Evolutionary conservation across 352 stramenopile genomes (phyloP), one percentile per base, ranked within the genome.

Genomic region (Phytophthora quininea): DNA sequence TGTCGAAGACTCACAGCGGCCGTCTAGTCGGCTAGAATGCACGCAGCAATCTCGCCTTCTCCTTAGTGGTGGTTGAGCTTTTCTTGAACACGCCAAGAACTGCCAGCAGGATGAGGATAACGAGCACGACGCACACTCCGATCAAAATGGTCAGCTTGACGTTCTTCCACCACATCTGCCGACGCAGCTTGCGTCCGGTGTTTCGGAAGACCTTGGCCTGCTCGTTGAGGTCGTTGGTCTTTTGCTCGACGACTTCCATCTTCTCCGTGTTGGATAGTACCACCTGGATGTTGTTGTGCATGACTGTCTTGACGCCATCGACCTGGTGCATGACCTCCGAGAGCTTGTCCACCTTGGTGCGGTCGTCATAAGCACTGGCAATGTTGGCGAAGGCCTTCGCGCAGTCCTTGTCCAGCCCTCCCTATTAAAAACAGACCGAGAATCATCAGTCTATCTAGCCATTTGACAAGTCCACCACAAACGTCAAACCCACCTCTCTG

Each of bases 241-340:
- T 96, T 59, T 94, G 86, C 66, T 96, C 86, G 12, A 96, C 84
- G 32, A 90, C 77, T 53, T 96, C 86, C 84, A 96, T 93, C 71
- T 96, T 96, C 73, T 96, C 88, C 12, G 86, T 96, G 71, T 94
- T 94, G 42, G 82, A 88, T 24, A 96, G 66, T 50, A 94, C 88
- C 43, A 96, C 83, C 54, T 96, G 82, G 52, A 96, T 94, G 62
- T 93, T 96, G 58, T 94, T 88, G 74, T 94, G 86, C 88, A 96
- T 96, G 46, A 92, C 81, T 31, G 73, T 82, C 74, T 93, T 93
- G 56, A 94, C 88, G 40, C 67, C 82, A 53, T 96, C 84, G 30
- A 96, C 88, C 49, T 93, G 86, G 46, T 83, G 71, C 84, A 93
- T 85, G 37, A 96, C 88, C 37, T 96, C 83, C 32, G 88, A 91